These are phyloP conservation scores for Fraxinus ornus DNA, from an alignment of 305 asterid species.

Conservation along the genomic window DNA sequence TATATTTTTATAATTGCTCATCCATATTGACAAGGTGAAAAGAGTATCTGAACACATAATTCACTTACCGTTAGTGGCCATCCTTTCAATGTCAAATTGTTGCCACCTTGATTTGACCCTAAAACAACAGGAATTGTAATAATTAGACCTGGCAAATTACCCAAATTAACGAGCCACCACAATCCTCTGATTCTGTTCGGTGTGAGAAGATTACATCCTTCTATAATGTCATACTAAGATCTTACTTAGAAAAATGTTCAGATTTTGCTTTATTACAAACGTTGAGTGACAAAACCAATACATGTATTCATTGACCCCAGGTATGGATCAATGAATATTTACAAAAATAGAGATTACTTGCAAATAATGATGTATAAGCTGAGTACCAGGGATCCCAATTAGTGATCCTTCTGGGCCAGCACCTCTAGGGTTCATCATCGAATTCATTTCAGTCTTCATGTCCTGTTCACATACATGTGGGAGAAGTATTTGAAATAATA, in stretches of 20 bases:
- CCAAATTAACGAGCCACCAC: conserved; percentile 6
- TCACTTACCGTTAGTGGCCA: conserved; percentile 88
- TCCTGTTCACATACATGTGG: conserved; percentile 49
- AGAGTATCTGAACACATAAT: conserved; percentile 13
- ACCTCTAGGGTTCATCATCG: conserved; percentile 71
- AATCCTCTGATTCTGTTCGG: not conserved
- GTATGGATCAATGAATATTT: not conserved
- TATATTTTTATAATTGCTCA: not conserved
- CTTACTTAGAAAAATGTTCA: conserved; percentile 2
- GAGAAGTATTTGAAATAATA: not conserved
- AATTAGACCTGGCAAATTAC: conserved; percentile 14
- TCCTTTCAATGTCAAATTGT: conserved; percentile 94
- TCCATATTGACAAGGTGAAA: not conserved
- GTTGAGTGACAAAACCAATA: not conserved
- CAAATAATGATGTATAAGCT: not conserved
- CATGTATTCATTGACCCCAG: not conserved
- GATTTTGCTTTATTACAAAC: conserved; percentile 1
- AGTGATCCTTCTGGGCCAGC: conserved; percentile 88
- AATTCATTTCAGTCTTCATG: conserved; percentile 83
- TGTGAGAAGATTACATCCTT: conserved; percentile 10
- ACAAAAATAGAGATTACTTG: conserved; percentile 9
- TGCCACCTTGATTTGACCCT: conserved; percentile 97
- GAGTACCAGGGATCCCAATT: conserved; percentile 84
- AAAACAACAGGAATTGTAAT: conserved; percentile 30
- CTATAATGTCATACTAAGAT: conserved; percentile 12